Evolutionary conservation across 164 flowering plant species (phyloP).

Genomic region (Stephania yunnanensis): DNA sequence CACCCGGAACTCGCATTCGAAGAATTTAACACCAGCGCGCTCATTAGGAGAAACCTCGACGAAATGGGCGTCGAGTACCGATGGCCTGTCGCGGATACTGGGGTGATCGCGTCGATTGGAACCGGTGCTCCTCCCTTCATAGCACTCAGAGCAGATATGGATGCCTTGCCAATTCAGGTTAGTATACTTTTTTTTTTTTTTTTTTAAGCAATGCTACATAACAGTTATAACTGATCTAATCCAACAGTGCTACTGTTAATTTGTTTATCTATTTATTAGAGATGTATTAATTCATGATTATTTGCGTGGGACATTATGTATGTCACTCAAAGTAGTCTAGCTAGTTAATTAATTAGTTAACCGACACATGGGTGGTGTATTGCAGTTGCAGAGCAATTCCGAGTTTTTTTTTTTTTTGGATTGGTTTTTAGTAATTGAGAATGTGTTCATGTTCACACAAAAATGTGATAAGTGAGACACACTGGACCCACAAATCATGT

Average conservation of each 20-base stretch:
- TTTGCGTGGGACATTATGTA: too few relatives aligned
- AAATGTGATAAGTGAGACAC: not conserved
- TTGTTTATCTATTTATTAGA: too few relatives aligned
- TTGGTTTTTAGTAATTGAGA: too few relatives aligned
- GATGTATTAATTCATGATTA: too few relatives aligned
- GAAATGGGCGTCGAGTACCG: conserved; percentile 38
- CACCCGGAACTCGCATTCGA: conserved; percentile 69
- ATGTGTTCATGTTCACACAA: not conserved
- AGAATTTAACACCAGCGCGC: conserved; percentile 49
- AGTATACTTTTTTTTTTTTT: not conserved
- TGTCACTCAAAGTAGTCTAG: too few relatives aligned
- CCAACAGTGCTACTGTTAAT: not conserved
- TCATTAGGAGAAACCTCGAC: conserved; percentile 54
- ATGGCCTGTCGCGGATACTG: conserved; percentile 65
- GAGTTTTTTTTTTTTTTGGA: too few relatives aligned
- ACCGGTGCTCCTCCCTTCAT: conserved; percentile 54
- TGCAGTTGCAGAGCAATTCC: too few relatives aligned
- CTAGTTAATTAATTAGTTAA: too few relatives aligned
- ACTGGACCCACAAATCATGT: not conserved
- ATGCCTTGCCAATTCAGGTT: conserved; percentile 73
- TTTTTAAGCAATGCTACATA: not conserved
- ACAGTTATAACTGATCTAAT: not conserved
- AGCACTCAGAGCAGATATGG: conserved; percentile 74
- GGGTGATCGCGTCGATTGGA: conserved; percentile 57
- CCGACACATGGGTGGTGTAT: too few relatives aligned